Evolutionary conservation across 768 basidiomycete genomes (phyloP).

Genomic region (Dacryopinax primogenitus): DNA sequence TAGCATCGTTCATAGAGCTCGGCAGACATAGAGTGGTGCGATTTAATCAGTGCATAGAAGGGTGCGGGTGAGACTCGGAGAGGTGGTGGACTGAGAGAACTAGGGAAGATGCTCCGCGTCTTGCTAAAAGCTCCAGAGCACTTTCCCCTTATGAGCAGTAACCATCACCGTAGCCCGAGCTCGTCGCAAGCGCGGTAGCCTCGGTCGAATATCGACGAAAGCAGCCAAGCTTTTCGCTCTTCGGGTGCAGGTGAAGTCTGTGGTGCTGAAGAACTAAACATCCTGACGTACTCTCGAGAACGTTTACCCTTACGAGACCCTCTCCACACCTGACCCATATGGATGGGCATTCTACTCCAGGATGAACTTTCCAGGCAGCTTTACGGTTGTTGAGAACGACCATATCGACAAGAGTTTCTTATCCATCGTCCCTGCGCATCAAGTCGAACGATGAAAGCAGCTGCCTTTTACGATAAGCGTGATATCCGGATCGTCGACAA

Average conservation of each 20-base stretch:
- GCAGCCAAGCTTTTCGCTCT: constrained; percentile 3
- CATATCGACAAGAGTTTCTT: background rate
- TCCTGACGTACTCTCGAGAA: constrained; percentile 3
- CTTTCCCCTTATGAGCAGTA: background rate
- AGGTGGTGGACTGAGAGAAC: background rate
- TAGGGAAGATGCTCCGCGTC: constrained; percentile 1
- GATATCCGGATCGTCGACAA: constrained; percentile 9
- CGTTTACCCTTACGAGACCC: constrained; percentile 1
- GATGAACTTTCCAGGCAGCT: background rate
- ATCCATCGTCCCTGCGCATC: background rate
- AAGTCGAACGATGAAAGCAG: constrained; percentile 9
- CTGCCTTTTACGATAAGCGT: constrained; percentile 9
- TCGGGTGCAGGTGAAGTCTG: constrained; percentile 3
- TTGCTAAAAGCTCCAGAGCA: background rate
- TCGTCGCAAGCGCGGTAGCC: constrained; percentile 4
- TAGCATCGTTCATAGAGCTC: background rate
- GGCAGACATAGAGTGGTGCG: background rate
- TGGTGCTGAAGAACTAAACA: constrained; percentile 1
- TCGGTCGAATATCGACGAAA: constrained; percentile 3
- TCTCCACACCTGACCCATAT: constrained; percentile 6
- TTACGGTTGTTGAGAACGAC: background rate
- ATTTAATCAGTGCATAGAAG: background rate
- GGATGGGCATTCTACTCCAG: background rate
- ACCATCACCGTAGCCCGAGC: background rate
- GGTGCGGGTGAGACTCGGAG: no score